Evolutionary conservation across 2,329 filamentous ascomycete species (phyloP), one percentile per base, ranked within the genome.

Genomic region (Fusarium oligoseptatum): DNA sequence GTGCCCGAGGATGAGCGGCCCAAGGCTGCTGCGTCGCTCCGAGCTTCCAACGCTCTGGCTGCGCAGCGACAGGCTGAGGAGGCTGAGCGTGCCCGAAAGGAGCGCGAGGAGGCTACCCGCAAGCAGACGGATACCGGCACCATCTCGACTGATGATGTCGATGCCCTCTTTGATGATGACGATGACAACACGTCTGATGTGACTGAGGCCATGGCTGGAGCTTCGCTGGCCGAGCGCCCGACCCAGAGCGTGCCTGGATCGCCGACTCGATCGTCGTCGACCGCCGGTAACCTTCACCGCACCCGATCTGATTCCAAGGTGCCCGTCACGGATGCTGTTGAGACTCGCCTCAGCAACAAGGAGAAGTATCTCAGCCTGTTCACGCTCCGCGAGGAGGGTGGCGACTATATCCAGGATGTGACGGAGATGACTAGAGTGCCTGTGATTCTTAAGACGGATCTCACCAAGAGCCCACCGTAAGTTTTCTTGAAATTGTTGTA

Each of bases 391-490:
- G 96, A 99, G 83, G 94, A 97, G 84, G 93, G 94, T 77, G 96
- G 96, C 75, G 94, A 98, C 79, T 97, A 97, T 87, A 98, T 99
- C 80, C 97, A 99, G 85, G 97, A 99, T 83, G 95, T 99, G 76
- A 95, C 92, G 67, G 97, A 99, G 88, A 98, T 99, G 95, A 96
- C 95, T 50, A 90, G 96, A 77, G 94, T 99, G 71, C 97, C 97
- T n/a, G 94, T 99, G 77, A 97, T 99, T 82, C 87, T 99, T 80
- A 98, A 98, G 92, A 98, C 97, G 76, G 97, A 99, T 86, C 90
- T 99, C 80, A 94, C 89, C 86, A 99, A 99, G 94, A 98, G 96
- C 87, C 97, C 97, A 86, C 97, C 97, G 95, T 99, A 93, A 92
- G 97, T 96, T 24, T 4, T 7, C 14, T n/a, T 34, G n/a, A 22